These are phyloP conservation scores for Kwoniella dejecticola DNA, from an alignment of 768 basidiomycete species.

Conservation along the genomic window DNA sequence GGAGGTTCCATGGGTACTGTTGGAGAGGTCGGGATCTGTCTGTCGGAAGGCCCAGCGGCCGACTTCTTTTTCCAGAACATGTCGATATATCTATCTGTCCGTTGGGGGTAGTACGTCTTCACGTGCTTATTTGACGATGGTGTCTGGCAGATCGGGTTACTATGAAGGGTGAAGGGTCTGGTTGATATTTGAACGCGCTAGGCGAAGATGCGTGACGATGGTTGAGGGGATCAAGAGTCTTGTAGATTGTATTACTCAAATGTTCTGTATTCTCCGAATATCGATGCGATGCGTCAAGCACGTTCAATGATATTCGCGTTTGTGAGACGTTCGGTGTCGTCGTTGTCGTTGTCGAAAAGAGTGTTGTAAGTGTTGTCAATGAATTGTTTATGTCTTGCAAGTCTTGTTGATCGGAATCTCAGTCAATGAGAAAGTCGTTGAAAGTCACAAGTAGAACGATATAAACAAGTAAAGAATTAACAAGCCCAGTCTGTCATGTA, in stretches of 20 bases:
- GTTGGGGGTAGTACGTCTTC: neutral
- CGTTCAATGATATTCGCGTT: neutral
- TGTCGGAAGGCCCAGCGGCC: slow-evolving; percentile 1
- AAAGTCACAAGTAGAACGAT: neutral
- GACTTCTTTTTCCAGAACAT: slow-evolving; percentile 33
- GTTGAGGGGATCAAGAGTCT: slow-evolving; percentile 5
- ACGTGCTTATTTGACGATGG: no score
- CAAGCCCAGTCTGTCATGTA: slow-evolving; percentile 14
- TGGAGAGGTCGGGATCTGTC: neutral
- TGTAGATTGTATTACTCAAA: no score
- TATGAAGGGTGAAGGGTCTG: no score
- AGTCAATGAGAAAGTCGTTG: slow-evolving; percentile 10
- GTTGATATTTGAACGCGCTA: slow-evolving; percentile 11
- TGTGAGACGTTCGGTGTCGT: neutral
- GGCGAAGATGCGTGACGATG: neutral
- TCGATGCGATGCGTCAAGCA: neutral
- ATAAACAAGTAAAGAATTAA: neutral
- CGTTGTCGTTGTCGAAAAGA: slow-evolving; percentile 11
- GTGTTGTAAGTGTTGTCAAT: neutral
- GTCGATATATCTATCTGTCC: slow-evolving; percentile 19
- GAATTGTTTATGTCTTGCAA: neutral
- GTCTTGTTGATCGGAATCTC: slow-evolving; percentile 6
- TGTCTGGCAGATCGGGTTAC: no score
- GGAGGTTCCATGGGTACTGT: slow-evolving; percentile 11
- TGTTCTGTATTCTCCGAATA: no score